Conservation (phyloP, 306 rosid species). For the Fragaria iinumae region DNA sequence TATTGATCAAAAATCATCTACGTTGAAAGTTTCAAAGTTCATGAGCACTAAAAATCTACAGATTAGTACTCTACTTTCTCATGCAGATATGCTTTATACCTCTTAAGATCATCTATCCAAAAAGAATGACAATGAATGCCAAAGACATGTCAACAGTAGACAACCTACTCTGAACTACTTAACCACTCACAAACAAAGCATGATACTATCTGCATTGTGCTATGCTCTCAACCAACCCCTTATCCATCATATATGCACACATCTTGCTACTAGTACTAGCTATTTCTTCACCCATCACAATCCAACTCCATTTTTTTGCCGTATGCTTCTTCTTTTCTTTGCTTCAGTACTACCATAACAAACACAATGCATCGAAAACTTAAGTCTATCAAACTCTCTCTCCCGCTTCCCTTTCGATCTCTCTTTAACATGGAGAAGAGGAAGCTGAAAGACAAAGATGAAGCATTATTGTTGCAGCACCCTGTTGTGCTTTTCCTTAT, state of each 20-base stretch:
- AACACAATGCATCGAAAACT: background rate
- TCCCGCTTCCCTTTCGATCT: background rate
- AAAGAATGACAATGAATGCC: background rate
- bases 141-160: constrained; percentile 2
- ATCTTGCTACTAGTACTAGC: background rate
- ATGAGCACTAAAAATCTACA: background rate
- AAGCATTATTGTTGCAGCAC: constrained; percentile 57
- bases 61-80: background rate
- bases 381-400: constrained; percentile 1
- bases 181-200: constrained; percentile 5
- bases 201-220: background rate
- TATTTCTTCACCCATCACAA: background rate
- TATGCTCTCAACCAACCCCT: background rate
- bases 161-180: constrained; percentile 15
- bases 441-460: constrained; percentile 47
- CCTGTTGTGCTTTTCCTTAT: constrained; percentile 53
- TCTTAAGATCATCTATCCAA: background rate
- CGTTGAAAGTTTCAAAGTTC: background rate
- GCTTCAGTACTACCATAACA: background rate
- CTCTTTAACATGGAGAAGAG: constrained; percentile 62
- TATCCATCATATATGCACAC: background rate
- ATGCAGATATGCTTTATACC: background rate
- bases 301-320: background rate
- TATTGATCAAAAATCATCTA: background rate
- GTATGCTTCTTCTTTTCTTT: background rate